These are phyloP conservation scores for Trichoderma koningii DNA, from an alignment of 2,329 filamentous ascomycete genomes.

Conservation along the genomic window DNA sequence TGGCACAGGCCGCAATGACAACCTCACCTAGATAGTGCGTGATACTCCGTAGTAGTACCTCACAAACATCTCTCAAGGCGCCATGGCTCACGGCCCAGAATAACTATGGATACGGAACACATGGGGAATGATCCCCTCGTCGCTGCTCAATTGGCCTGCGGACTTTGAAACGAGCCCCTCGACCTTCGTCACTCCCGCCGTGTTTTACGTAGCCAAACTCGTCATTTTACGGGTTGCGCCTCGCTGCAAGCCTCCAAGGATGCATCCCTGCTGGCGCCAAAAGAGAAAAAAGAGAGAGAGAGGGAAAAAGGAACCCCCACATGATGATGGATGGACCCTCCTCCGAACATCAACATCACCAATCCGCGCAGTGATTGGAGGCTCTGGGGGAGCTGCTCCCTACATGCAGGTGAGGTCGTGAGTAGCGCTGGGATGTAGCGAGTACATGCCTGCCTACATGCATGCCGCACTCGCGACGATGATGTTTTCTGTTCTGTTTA, in stretches of 20 bases:
- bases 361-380: constrained; percentile 19
- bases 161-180: constrained; percentile 25
- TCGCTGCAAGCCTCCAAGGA: constrained; percentile 20
- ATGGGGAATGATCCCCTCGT: background rate
- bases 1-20: background rate
- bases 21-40: no score
- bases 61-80: background rate
- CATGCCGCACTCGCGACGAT: background rate
- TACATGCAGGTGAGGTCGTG: no score
- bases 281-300: background rate
- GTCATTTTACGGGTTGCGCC: constrained; percentile 27
- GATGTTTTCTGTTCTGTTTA: background rate
- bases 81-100: no score
- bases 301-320: constrained; percentile 21
- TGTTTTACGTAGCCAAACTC: constrained; percentile 26
- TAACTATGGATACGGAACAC: background rate
- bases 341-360: constrained; percentile 24
- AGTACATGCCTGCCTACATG: no score
- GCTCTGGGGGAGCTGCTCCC: constrained; percentile 3
- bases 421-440: no score
- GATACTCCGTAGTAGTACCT: background rate
- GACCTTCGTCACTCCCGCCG: constrained; percentile 25
- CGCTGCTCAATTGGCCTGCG: constrained; percentile 17
- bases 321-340: constrained; percentile 28
- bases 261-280: constrained; percentile 21